Conservation (phyloP, 2,329 filamentous ascomycete species). For the Fusarium drepaniforme region DNA sequence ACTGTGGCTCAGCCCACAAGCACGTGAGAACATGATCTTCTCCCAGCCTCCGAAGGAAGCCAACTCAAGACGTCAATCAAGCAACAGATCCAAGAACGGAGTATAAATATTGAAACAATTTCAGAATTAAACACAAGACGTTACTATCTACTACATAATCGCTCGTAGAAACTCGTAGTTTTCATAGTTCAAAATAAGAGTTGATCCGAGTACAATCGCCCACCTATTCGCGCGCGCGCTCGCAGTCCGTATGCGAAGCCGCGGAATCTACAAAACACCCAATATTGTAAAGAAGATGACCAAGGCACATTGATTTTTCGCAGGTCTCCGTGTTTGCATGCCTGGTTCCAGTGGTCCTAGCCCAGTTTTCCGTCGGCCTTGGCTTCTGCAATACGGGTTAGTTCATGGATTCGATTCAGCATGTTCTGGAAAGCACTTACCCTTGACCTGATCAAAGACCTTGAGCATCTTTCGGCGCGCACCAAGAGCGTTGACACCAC, state of each 20-base stretch:
- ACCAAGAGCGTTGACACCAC: constrained; percentile 94
- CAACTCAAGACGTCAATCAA: not conserved
- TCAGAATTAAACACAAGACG: constrained; percentile 14
- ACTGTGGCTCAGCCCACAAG: not conserved
- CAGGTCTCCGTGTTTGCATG: constrained; percentile 22
- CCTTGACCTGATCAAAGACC: constrained; percentile 97
- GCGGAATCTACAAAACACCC: constrained; percentile 10
- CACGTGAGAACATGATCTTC: not conserved
- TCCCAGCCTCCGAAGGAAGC: no score
- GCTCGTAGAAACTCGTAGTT: constrained; percentile 17
- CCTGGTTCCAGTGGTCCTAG: constrained; percentile 46
- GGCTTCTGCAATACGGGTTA: constrained; percentile 65
- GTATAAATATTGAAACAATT: not conserved
- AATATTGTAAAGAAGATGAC: constrained; percentile 10
- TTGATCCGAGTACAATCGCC: constrained; percentile 13
- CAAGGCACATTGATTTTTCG: constrained; percentile 7
- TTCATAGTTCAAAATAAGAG: constrained; percentile 26
- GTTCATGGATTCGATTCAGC: constrained; percentile 1
- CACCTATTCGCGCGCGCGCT: constrained; percentile 4
- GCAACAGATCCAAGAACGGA: not conserved
- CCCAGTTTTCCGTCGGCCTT: constrained; percentile 79
- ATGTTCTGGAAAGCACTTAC: constrained; percentile 53
- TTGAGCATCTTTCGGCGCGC: constrained; percentile 98
- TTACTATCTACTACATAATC: constrained; percentile 31
- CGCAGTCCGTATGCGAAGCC: constrained; percentile 15